Evolutionary conservation across 345 rosid genomes (phyloP).

Genomic region (Nasturtium officinale): DNA sequence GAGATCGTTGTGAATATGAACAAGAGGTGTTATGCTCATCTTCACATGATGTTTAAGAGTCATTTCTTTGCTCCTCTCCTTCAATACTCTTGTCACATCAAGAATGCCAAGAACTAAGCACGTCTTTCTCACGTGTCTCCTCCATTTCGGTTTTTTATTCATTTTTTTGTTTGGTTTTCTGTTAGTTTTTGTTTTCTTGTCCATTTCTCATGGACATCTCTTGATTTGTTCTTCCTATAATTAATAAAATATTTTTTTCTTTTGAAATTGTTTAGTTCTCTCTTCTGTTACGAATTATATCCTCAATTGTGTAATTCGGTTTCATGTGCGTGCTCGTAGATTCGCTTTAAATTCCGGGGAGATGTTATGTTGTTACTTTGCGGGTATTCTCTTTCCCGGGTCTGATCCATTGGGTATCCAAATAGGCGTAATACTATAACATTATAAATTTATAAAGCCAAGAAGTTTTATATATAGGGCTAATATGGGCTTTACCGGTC

Average conservation of each 20-base stretch:
- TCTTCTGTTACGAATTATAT: background rate
- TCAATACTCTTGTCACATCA: slow-evolving; percentile 44
- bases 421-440: background rate
- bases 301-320: background rate
- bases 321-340: background rate
- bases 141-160: background rate
- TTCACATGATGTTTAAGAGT: slow-evolving; percentile 41
- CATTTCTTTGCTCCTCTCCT: slow-evolving; percentile 44
- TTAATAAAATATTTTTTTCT: slow-evolving; percentile 5
- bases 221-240: slow-evolving; percentile 18
- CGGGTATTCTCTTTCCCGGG: background rate
- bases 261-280: background rate
- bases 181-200: slow-evolving; percentile 26
- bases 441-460: background rate
- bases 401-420: background rate
- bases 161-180: background rate
- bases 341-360: background rate
- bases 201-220: slow-evolving; percentile 19
- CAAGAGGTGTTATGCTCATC: slow-evolving; percentile 24
- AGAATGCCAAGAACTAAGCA: slow-evolving; percentile 31
- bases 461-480: background rate
- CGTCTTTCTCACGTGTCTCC: background rate
- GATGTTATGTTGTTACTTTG: background rate
- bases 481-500: background rate
- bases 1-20: slow-evolving; percentile 38